Base-by-base conservation (phyloP, 306 rosid species). In the Trifolium fragiferum region DNA sequence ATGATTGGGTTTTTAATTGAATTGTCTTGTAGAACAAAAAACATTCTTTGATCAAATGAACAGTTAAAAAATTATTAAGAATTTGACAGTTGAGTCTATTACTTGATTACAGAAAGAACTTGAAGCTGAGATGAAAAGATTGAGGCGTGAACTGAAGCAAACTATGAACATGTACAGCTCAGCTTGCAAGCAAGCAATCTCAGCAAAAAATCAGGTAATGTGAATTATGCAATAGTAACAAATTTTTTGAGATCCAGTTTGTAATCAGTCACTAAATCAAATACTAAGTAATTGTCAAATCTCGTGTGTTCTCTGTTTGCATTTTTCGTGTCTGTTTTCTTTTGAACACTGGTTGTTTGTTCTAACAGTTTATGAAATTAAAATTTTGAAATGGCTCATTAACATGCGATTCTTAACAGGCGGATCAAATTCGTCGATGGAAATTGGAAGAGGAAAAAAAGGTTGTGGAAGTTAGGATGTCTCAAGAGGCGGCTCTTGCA, bases 81-180 rank as follows among this genome's bases (percentile, higher is more conserved):
- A 35, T 64, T 68, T 76, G 71, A 83, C 57, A 38, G 14, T 80
- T 3, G 44, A 72, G 40, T 63, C 38, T 57, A 50, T 73, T 80
- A 63, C 68, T 81, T 76, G 61, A 57, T 51, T 69, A 40, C 86
- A 95, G 99, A 79, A 69, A 72, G 98, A 90, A 0, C 25, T 92
- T 6, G 97, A 87, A 83, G 96, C 89, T 25, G 96, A 92, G 87
- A 92, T 95, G 98, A 87, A 75, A 76, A 90, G 93, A 85, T 79
- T 95, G 83, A 92, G 87, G 88, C 87, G 83, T 21, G 99, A 95
- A 79, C 78, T 95, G 81, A 89, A 95, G 82, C 96, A 95, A 83
- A 95, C 99, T 70, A 92, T 92, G 97, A 90, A 95, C 79, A 86
- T 92, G 98, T 95, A 95, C 61, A 95, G 92, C 87, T 86, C 98